Evolutionary conservation across 2,329 filamentous ascomycete species (phyloP).

Genomic region (Claviceps fusiformis): DNA sequence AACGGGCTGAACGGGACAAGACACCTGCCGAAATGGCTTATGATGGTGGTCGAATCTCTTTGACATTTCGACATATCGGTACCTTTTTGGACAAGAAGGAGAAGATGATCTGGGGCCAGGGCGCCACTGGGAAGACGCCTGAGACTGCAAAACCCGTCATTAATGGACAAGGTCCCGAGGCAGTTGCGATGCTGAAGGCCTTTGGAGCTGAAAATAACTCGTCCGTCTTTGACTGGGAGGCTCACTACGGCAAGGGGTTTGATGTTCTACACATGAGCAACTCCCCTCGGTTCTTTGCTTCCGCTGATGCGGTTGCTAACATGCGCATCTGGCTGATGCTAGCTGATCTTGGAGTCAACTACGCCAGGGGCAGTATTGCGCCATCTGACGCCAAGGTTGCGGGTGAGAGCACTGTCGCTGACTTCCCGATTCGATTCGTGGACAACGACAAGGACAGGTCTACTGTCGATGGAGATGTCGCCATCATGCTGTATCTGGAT

Average conservation of each 20-base stretch:
- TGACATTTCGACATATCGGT: slow-evolving; percentile 82
- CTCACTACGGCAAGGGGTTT: slow-evolving; percentile 65
- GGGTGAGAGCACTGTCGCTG: neutral
- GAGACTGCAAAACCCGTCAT: slow-evolving; percentile 48
- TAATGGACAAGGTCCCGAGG: slow-evolving; percentile 54
- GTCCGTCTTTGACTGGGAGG: slow-evolving; percentile 59
- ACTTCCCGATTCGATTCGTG: slow-evolving; percentile 32
- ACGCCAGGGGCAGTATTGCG: slow-evolving; percentile 30
- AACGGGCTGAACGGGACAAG: slow-evolving; percentile 56
- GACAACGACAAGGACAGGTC: slow-evolving; percentile 39
- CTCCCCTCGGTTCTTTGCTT: slow-evolving; percentile 37
- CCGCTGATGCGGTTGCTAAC: slow-evolving; percentile 33
- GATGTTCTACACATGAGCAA: slow-evolving; percentile 61
- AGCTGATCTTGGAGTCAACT: slow-evolving; percentile 31
- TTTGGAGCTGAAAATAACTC: slow-evolving; percentile 79
- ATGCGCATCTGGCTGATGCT: slow-evolving; percentile 37
- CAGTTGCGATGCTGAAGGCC: slow-evolving; percentile 55
- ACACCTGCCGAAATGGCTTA: slow-evolving; percentile 56
- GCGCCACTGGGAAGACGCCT: slow-evolving; percentile 56
- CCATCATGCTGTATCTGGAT: slow-evolving; percentile 49
- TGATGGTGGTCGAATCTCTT: slow-evolving; percentile 66
- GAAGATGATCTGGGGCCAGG: slow-evolving; percentile 77
- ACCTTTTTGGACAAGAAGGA: slow-evolving; percentile 63
- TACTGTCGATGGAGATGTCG: slow-evolving; percentile 33
- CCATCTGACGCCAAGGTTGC: neutral